Evolutionary conservation across 2,329 filamentous ascomycete species (phyloP).

Genomic region (Scedosporium dehoogii): DNA sequence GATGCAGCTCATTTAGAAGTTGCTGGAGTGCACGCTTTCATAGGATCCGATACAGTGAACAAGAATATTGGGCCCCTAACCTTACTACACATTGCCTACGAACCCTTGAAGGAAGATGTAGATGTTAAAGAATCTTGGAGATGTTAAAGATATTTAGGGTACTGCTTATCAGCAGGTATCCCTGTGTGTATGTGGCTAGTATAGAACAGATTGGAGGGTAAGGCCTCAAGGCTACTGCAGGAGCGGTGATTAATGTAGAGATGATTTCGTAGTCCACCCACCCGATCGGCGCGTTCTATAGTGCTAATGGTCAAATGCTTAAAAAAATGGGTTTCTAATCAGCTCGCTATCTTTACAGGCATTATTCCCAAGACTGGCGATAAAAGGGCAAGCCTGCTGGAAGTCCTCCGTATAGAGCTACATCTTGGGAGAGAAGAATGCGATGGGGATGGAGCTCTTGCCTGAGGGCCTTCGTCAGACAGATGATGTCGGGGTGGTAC

Average conservation of each 20-base stretch:
- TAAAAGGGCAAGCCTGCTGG: constrained; percentile 32
- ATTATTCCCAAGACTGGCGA: constrained; percentile 16
- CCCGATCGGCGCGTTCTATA: constrained; percentile 25
- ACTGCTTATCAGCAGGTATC: constrained; percentile 13
- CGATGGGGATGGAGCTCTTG: constrained; percentile 33
- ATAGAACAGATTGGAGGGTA: constrained; percentile 33
- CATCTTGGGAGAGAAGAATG: constrained; percentile 28
- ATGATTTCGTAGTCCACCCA: constrained; percentile 20
- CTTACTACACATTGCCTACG: too few species aligned
- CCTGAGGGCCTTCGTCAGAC: constrained; percentile 62
- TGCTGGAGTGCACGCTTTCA: too few species aligned
- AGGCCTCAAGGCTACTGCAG: constrained; percentile 25
- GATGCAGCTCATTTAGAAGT: too few species aligned
- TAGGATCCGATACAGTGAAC: too few species aligned
- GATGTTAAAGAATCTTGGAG: constrained; percentile 17
- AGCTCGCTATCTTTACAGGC: constrained; percentile 1
- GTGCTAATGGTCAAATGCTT: constrained; percentile 23
- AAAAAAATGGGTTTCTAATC: constrained; percentile 20
- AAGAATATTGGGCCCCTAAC: too few species aligned
- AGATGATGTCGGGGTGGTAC: constrained; percentile 73
- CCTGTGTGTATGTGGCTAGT: constrained; percentile 25
- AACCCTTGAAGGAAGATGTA: too few species aligned
- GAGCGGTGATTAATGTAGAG: constrained; percentile 30
- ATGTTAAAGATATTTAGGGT: constrained; percentile 17
- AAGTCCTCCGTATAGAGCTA: constrained; percentile 37